Conservation (phyloP, 495 filamentous ascomycete species). For the Bathelium albidoporum region DNA sequence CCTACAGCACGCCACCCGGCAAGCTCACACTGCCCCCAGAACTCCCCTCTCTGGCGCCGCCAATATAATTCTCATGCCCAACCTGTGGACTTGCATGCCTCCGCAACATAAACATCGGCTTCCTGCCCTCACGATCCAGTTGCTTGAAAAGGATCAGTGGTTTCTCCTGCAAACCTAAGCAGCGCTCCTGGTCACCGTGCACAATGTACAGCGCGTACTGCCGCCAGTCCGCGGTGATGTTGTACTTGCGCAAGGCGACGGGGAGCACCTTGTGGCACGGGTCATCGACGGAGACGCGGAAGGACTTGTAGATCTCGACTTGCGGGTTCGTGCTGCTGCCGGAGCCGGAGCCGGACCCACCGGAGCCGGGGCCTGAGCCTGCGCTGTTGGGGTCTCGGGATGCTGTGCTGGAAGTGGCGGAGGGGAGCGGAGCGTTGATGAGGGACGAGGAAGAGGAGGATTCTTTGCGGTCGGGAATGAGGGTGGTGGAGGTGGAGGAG, state of each 20-base stretch:
- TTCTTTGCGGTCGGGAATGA: not conserved
- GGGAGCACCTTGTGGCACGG: constrained; percentile 95
- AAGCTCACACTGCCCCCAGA: constrained; percentile 3
- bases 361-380: constrained; percentile 32
- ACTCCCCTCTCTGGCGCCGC: not conserved
- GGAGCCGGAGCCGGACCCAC: constrained; percentile 28
- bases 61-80: constrained; percentile 21
- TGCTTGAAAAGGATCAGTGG: constrained; percentile 96
- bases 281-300: constrained; percentile 94
- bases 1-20: constrained; percentile 8
- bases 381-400: too few species aligned
- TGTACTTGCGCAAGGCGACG: constrained; percentile 92
- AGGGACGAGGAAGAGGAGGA: not conserved
- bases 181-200: constrained; percentile 92
- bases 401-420: constrained; percentile 1
- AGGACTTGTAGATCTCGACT: constrained; percentile 96
- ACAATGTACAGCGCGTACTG: constrained; percentile 97
- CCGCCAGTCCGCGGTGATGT: constrained; percentile 94
- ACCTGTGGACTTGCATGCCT: constrained; percentile 43
- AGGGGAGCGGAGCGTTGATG: not conserved
- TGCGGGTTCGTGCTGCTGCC: constrained; percentile 34
- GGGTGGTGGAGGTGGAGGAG: not conserved
- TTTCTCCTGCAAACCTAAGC: constrained; percentile 81
- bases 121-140: constrained; percentile 87
- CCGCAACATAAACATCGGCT: constrained; percentile 98